A percentile compares a stretch with the other conserved stretches of the same genome.
Conservation (phyloP, 1,284 basidiomycete genomes). For the Trametes polyzona region DNA sequence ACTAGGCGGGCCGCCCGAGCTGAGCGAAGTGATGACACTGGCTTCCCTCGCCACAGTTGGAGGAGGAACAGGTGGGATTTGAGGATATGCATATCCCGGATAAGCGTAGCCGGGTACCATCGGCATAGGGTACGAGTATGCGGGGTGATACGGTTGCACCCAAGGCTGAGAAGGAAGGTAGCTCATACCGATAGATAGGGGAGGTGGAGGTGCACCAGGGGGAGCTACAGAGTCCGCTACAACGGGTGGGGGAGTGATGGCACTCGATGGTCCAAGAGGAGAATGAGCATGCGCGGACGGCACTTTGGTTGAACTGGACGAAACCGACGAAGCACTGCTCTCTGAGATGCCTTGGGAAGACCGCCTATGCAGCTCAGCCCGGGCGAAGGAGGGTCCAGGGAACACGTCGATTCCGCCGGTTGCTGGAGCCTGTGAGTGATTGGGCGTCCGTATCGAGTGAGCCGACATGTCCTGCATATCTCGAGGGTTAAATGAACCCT, state of each 20-base stretch:
- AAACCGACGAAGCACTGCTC: slow-evolving; percentile 16
- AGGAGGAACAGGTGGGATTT: slow-evolving; percentile 19
- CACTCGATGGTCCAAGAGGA: slow-evolving; percentile 8
- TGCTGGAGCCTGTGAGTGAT: not conserved
- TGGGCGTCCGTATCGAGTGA: too few species aligned
- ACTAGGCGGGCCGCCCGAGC: not conserved
- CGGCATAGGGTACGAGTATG: slow-evolving; percentile 54
- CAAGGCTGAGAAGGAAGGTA: slow-evolving; percentile 57
- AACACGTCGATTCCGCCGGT: not conserved
- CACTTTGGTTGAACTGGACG: slow-evolving; percentile 25
- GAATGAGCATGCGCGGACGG: slow-evolving; percentile 8
- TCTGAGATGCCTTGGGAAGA: not conserved
- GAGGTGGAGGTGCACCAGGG: slow-evolving; percentile 39
- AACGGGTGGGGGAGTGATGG: too few species aligned
- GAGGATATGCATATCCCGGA: slow-evolving; percentile 45
- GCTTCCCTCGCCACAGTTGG: not conserved
- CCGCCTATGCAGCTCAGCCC: not conserved
- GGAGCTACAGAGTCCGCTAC: too few species aligned
- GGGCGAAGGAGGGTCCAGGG: not conserved
- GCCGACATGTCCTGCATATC: not conserved
- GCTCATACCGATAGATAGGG: slow-evolving; percentile 45
- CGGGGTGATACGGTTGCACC: slow-evolving; percentile 55
- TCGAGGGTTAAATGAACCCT: not conserved
- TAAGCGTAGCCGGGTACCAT: slow-evolving; percentile 48
- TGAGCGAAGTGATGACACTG: not conserved